Evolutionary conservation across 495 filamentous ascomycete species (phyloP).

Genomic region (Articulospora tetracladia): DNA sequence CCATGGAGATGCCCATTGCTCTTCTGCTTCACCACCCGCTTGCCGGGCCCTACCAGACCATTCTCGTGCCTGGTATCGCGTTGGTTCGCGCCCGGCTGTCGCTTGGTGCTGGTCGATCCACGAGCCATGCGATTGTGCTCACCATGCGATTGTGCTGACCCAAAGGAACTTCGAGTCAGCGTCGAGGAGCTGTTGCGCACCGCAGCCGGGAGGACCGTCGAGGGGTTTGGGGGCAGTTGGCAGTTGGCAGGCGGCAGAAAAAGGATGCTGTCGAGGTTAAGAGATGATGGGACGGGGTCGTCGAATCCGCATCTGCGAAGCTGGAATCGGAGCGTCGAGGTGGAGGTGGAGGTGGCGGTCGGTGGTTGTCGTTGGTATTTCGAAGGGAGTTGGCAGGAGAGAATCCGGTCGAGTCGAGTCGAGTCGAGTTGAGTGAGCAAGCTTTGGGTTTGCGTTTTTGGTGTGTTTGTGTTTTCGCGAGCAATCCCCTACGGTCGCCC

Average conservation of each 20-base stretch:
- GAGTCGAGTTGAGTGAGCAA: neutral
- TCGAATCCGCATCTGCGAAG: neutral
- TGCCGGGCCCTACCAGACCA: slow-evolving; percentile 79
- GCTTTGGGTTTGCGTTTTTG: neutral
- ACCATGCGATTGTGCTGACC: slow-evolving; percentile 24
- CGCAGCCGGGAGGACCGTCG: slow-evolving; percentile 13
- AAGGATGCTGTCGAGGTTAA: neutral
- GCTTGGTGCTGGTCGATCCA: slow-evolving; percentile 49
- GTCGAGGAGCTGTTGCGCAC: slow-evolving; percentile 16
- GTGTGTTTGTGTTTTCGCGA: neutral
- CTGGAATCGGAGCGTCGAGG: too few relatives aligned
- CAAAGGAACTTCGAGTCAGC: slow-evolving; percentile 28
- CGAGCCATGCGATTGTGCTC: slow-evolving; percentile 64
- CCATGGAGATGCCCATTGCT: slow-evolving; percentile 43
- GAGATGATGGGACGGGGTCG: neutral
- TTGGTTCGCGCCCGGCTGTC: slow-evolving; percentile 60
- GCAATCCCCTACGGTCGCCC: neutral
- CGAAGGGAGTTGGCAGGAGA: neutral
- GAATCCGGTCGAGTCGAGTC: too few relatives aligned
- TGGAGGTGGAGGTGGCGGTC: neutral
- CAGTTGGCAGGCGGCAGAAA: neutral
- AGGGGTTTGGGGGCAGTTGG: neutral
- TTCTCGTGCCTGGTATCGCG: slow-evolving; percentile 83
- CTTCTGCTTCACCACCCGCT: slow-evolving; percentile 60
- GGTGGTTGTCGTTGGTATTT: too few relatives aligned